A percentile compares a stretch with the other conserved stretches of the same genome.
Conservation (phyloP, 306 rosid genomes). For the Echinosophora koreensis region DNA sequence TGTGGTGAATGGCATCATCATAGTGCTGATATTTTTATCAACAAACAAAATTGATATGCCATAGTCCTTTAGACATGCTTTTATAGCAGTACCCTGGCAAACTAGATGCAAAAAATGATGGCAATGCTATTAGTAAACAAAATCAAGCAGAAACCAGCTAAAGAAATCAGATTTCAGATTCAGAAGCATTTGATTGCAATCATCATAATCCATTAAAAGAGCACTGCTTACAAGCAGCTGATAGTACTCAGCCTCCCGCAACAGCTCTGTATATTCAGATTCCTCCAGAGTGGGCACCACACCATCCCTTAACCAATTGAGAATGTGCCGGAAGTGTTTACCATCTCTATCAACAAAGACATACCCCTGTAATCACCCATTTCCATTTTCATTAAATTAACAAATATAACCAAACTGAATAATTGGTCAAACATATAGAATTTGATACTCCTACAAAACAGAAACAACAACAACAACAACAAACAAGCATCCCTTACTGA, state of each 20-base stretch:
- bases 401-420: slow-evolving; percentile 2
- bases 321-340: slow-evolving; percentile 86
- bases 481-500: neutral
- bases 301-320: slow-evolving; percentile 94
- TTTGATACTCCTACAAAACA: neutral
- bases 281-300: slow-evolving; percentile 77
- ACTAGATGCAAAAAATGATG: neutral
- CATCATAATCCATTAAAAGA: slow-evolving; percentile 24
- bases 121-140: slow-evolving; percentile 5
- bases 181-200: slow-evolving; percentile 23
- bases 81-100: neutral
- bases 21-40: slow-evolving; percentile 10
- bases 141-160: slow-evolving; percentile 17
- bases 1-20: slow-evolving; percentile 1
- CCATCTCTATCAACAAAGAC: slow-evolving; percentile 94
- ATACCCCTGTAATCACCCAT: slow-evolving; percentile 71
- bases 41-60: neutral
- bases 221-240: slow-evolving; percentile 74
- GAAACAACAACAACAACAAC: neutral
- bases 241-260: slow-evolving; percentile 92
- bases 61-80: neutral
- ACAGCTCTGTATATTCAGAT: slow-evolving; percentile 63
- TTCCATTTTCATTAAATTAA: slow-evolving; percentile 9
- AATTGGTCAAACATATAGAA: neutral
- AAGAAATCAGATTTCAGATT: slow-evolving; percentile 23